Evolutionary conservation across 768 basidiomycete species (phyloP), one percentile per base, ranked within the genome.

Genomic region (Trametes maxima): DNA sequence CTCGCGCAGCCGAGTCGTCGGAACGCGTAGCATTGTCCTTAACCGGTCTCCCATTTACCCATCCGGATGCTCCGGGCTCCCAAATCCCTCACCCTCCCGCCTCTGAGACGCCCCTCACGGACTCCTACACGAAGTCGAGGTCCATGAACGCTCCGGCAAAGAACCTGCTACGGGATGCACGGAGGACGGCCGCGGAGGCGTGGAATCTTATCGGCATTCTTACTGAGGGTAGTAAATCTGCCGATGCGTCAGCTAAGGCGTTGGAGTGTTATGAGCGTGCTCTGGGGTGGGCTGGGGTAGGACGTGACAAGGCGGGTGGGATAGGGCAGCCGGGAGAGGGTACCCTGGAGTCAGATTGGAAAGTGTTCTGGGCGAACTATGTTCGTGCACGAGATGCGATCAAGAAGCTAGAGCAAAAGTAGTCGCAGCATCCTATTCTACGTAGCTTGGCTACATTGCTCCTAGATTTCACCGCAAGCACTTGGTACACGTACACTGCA

Each of bases 131-230:
- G 1, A 75, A 78, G 56, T 86, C 85, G 6, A 73, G 66, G 47
- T 75, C 78, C 43, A 81, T 90, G 78, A 77, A 73, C 56, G 79
- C 77, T 55, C 82, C 84, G 7, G 88, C 90, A 25, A 72, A 68
- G 45, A 77, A 77, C 53, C 74, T 92, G 16, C 78, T 92, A 54
- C 84, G 86, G 28, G 88, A 92, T 69, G 82, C 90, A 17, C 81
- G 87, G 16, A 78, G 88, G 46, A 84, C 87, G 25, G 85, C 89
- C 16, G 86, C 87, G 0, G 87, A 90, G 72, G 84, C 89, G 5
- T 92, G 89, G 88, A 87, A 84, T 68, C 74, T 92, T 62, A 77
- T 86, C 71, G 90, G 90, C 13, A 75, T 90, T 42, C 74, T 92
- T 8, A 77, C 79, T n/a, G 87, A 90, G 66, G 62, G 72, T 47